These are phyloP conservation scores for Solanum chmielewskii DNA, from an alignment of 257 asterid species.

Conservation along the genomic window DNA sequence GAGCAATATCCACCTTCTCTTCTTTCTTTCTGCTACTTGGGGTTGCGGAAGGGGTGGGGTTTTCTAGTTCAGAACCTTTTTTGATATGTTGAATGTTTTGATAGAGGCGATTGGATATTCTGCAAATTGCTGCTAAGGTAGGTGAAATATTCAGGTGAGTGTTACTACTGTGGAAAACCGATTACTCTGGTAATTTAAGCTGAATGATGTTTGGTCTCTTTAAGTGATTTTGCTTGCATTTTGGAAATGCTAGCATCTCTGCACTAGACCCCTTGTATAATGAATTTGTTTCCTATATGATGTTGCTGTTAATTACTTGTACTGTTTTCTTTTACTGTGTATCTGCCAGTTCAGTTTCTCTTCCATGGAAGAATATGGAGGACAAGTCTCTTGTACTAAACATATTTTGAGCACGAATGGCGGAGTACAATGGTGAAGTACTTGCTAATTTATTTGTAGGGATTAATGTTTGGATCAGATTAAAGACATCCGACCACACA, in stretches of 20 bases:
- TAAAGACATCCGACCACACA: not conserved
- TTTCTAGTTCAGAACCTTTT: slow-evolving; percentile 41
- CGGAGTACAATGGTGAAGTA: not conserved
- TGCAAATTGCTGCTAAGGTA: slow-evolving; percentile 88
- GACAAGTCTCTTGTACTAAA: not conserved
- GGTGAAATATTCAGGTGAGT: slow-evolving; percentile 95
- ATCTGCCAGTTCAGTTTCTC: not conserved
- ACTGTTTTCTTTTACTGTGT: not conserved
- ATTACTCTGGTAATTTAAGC: not conserved
- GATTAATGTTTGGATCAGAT: not conserved
- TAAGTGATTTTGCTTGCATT: not conserved
- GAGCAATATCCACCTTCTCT: slow-evolving; percentile 41
- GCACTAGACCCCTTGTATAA: not conserved
- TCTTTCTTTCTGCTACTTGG: slow-evolving; percentile 35
- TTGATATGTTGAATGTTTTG: slow-evolving; percentile 65
- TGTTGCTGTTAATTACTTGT: not conserved
- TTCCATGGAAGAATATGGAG: not conserved
- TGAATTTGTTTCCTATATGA: not conserved
- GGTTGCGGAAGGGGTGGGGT: slow-evolving; percentile 7
- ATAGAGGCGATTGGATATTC: slow-evolving; percentile 85
- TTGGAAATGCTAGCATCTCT: not conserved
- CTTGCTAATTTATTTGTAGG: not conserved
- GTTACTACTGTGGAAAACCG: slow-evolving; percentile 30
- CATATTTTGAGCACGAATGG: not conserved
- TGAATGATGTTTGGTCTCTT: not conserved